Evolutionary conservation across 208 protist species (phyloP), one percentile per base, ranked within the genome.

Genomic region (Acanthamoeba triangularis): DNA sequence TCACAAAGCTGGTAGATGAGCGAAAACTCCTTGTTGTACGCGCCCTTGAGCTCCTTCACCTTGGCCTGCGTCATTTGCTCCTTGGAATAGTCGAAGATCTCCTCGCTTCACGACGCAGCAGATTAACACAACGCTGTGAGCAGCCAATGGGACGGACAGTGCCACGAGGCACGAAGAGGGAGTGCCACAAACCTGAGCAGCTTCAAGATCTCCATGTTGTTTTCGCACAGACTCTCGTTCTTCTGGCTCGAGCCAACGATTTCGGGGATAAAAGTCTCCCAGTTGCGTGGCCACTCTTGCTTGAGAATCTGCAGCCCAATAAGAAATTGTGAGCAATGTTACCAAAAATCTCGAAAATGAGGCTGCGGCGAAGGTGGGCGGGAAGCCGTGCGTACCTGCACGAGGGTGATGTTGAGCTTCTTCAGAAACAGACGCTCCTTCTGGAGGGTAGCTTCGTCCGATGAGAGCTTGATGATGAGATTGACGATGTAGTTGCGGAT

Each of bases 261-360:
- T 67, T 99, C 99, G 44, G 98, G 96, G 96, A 99, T 99, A 97
- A 99, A 99, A 61, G 96, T 98, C 0, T 98, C 98, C 99, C 99
- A 99, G 84, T 99, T 98, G 49, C 99, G 95, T 25, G 99, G 99
- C 99, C 99, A 99, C 96, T 99, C 99, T 47, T 99, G 98, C 97
- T 99, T 99, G 10, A 99, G 96, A 82, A 99, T 99, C 97, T 98
- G 96, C 65, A n/a, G n/a, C n/a, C n/a, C n/a, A n/a, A n/a, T n/a
- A 47, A n/a, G 30, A 61, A 33, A 25, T 16, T 16, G 30, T 54
- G 13, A 5, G 5, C 49, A 28, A 8, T 23, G 95, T 28, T 88
- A n/a, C 5, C 16, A 37, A 28, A 61, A 35, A 47, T 56, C 41
- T 2, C 20, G 18, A 87, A 47, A 54, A 49, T 20, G 44, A 74